phyloP scores from a whole-genome alignment of 768 basidiomycete species.

The Mycena kentingensis region DNA sequence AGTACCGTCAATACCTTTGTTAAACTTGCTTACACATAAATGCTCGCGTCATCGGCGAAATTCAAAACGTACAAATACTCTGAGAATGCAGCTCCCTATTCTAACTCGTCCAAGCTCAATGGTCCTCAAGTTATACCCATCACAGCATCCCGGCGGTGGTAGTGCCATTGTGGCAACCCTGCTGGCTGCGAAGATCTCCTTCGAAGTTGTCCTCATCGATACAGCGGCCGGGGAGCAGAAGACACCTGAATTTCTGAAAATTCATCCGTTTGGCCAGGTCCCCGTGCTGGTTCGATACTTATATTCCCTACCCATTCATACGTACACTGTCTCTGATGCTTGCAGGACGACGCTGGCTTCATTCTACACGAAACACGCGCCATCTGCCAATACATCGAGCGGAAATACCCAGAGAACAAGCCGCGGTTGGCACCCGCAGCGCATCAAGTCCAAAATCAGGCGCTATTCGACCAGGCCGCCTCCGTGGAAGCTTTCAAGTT shows the following conservation, averaged over 20 bases:
- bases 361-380: conserved; percentile 51
- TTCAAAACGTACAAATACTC: too few relatives aligned
- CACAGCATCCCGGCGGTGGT: not conserved
- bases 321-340: too few relatives aligned
- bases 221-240: conserved; percentile 38
- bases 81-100: too few relatives aligned
- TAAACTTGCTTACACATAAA: too few relatives aligned
- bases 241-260: conserved; percentile 28
- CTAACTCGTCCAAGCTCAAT: too few relatives aligned
- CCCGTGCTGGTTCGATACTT: conserved; percentile 41
- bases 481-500: conserved; percentile 48
- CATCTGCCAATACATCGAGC: conserved; percentile 47
- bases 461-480: conserved; percentile 37
- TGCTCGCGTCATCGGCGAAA: too few relatives aligned
- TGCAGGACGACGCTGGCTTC: conserved; percentile 49
- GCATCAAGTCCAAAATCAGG: conserved; percentile 17
- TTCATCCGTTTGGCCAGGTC: conserved; percentile 54
- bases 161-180: conserved; percentile 19
- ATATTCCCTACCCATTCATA: not conserved
- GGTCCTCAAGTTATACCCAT: conserved; percentile 34
- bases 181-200: conserved; percentile 46
- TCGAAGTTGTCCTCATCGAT: conserved; percentile 41
- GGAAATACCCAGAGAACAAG: conserved; percentile 43
- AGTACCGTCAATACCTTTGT: too few relatives aligned
- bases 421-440: conserved; percentile 39